A percentile compares a stretch with the other conserved stretches of the same genome.
Conservation (phyloP, 2,329 filamentous ascomycete species). For the Paecilomyces variotii region DNA sequence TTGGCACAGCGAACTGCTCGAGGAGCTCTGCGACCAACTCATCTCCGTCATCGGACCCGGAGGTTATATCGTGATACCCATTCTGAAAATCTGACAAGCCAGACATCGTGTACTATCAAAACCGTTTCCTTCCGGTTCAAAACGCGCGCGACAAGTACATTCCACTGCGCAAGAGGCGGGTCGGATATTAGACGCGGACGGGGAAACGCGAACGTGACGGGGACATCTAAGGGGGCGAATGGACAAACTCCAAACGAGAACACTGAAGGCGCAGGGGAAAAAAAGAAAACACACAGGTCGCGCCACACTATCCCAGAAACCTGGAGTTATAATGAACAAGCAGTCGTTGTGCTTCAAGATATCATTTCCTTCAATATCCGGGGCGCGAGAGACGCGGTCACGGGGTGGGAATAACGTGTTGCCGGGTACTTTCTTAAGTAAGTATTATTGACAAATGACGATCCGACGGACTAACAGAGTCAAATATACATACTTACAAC, state of each 20-base stretch:
- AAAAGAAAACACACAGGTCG: background rate
- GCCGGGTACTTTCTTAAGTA: background rate
- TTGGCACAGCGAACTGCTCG: slow-evolving; percentile 6
- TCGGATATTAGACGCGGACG: background rate
- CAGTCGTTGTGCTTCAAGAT: background rate
- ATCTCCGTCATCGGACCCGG: slow-evolving; percentile 10
- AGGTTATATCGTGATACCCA: slow-evolving; percentile 4
- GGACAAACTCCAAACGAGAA: background rate
- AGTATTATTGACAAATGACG: too few species aligned
- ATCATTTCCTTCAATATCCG: background rate
- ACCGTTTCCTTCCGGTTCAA: background rate
- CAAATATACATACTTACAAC: too few species aligned
- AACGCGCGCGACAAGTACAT: background rate
- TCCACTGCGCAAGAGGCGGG: background rate
- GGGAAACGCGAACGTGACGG: background rate
- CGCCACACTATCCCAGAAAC: background rate
- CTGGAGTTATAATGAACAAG: background rate
- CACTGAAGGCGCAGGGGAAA: background rate
- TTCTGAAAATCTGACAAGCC: background rate
- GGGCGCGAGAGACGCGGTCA: background rate
- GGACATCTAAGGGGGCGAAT: background rate
- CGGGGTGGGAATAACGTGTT: background rate
- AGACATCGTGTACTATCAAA: background rate
- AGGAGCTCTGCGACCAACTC: slow-evolving; percentile 13
- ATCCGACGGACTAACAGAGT: too few species aligned